These are phyloP conservation scores for Lodderomyces jiufengensis DNA, from an alignment of 1,139 yeast species.

Conservation along the genomic window DNA sequence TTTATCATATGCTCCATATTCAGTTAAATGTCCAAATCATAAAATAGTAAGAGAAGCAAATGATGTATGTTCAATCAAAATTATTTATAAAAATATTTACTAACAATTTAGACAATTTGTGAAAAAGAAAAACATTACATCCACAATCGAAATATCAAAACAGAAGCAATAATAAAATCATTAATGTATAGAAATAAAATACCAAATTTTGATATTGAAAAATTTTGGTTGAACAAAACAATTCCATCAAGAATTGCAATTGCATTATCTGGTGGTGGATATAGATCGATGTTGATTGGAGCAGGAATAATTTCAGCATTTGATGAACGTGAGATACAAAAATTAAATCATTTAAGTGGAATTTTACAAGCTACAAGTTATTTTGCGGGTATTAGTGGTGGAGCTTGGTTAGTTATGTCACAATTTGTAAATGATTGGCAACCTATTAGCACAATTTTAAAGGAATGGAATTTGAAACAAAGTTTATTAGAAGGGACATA, in stretches of 20 bases:
- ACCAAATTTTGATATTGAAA: conserved; percentile 33
- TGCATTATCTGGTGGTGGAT: conserved; percentile 74
- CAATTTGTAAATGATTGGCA: conserved; percentile 44
- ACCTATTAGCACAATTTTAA: conserved; percentile 35
- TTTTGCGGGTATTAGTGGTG: conserved; percentile 67
- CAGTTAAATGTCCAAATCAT: conserved; percentile 38
- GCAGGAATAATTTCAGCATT: conserved; percentile 59
- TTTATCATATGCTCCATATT: conserved; percentile 35
- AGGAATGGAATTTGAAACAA: conserved; percentile 43
- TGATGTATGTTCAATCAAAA: conserved; percentile 22
- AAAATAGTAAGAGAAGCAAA: conserved; percentile 36
- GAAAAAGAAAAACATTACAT: conserved; percentile 38
- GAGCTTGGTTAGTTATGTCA: conserved; percentile 60
- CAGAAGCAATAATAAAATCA: conserved; percentile 27
- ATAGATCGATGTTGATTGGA: conserved; percentile 62
- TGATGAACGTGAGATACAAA: conserved; percentile 41
- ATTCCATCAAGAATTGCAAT: conserved; percentile 45
- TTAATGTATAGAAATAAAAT: conserved; percentile 35
- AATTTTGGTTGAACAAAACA: conserved; percentile 15
- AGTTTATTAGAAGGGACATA: conserved; percentile 57
- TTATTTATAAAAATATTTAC: conserved; percentile 4
- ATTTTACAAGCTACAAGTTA: conserved; percentile 52
- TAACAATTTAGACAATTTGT: conserved; percentile 20
- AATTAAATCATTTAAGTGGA: conserved; percentile 42
- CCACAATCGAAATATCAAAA: conserved; percentile 24